These are phyloP conservation scores for Colletotrichum orchidophilum DNA, from an alignment of 2,329 filamentous ascomycete species.

Conservation along the genomic window DNA sequence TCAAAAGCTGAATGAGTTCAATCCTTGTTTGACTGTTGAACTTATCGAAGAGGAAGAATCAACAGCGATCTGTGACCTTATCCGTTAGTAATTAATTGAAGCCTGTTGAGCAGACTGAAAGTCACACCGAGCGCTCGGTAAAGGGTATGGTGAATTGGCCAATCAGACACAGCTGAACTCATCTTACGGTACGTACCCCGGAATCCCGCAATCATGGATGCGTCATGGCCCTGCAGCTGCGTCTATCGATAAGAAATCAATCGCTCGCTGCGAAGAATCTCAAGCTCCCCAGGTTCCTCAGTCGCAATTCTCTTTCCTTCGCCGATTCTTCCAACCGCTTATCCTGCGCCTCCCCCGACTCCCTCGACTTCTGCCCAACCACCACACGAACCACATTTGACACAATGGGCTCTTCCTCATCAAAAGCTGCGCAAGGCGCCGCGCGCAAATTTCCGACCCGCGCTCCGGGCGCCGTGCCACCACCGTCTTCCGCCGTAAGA, in stretches of 20 bases:
- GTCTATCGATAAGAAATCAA: slow-evolving; percentile 24
- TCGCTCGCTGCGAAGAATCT: background rate
- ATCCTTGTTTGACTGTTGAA: too few relatives aligned
- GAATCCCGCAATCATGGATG: slow-evolving; percentile 10
- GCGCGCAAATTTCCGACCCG: slow-evolving; percentile 56
- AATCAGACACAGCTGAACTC: background rate
- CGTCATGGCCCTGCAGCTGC: slow-evolving; percentile 12
- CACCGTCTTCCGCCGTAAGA: slow-evolving; percentile 25
- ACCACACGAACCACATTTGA: background rate
- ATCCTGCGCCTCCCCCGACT: background rate
- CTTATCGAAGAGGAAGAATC: background rate
- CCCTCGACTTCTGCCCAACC: background rate
- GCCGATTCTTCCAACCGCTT: background rate
- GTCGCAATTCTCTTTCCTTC: background rate
- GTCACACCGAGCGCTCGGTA: background rate
- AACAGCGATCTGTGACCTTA: background rate
- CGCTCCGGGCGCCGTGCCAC: slow-evolving; percentile 40
- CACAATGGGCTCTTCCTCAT: slow-evolving; percentile 56
- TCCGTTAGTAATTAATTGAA: too few relatives aligned
- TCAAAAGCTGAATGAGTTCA: too few relatives aligned
- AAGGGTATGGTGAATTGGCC: background rate
- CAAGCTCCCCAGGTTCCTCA: background rate
- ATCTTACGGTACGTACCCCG: background rate
- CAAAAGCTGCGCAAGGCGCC: slow-evolving; percentile 53
- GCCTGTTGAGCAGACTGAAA: background rate